A percentile compares a stretch with the other conserved stretches of the same genome.
Conservation (phyloP, 2,329 filamentous ascomycete genomes). For the Samsoniella hepiali region DNA sequence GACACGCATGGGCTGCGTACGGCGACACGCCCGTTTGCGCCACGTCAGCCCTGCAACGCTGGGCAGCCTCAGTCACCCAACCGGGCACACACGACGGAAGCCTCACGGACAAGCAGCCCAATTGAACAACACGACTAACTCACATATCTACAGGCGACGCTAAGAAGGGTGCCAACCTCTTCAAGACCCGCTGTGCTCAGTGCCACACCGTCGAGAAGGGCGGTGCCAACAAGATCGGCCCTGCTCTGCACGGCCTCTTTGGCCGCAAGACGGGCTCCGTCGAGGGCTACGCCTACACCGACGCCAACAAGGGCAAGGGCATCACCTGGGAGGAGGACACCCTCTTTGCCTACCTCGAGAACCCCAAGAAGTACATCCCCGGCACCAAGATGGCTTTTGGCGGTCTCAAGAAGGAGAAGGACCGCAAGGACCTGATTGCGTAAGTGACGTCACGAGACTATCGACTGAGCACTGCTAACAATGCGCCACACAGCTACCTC, state of each 20-base stretch:
- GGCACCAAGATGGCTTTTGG: conserved; percentile 99
- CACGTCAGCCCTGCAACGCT: neutral
- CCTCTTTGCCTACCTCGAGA: conserved; percentile 98
- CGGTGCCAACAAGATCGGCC: conserved; percentile 97
- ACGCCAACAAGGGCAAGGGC: conserved; percentile 98
- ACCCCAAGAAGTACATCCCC: conserved; percentile 99
- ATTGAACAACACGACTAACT: conserved; percentile 28
- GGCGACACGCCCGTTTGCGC: neutral
- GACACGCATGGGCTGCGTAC: neutral
- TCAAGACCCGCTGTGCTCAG: conserved; percentile 98
- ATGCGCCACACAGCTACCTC: conserved; percentile 53
- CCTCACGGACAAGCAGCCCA: neutral
- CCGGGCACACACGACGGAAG: neutral
- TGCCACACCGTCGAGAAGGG: conserved; percentile 93
- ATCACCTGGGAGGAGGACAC: conserved; percentile 83
- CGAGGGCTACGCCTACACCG: conserved; percentile 94
- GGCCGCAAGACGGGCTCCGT: conserved; percentile 92
- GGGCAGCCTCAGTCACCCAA: neutral
- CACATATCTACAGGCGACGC: conserved; percentile 64
- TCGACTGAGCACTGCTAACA: conserved; percentile 25
- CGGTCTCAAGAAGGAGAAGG: conserved; percentile 99
- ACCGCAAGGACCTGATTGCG: conserved; percentile 98
- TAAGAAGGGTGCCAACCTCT: conserved; percentile 97
- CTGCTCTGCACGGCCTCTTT: conserved; percentile 94
- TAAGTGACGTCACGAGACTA: conserved; percentile 48